Evolutionary conservation across 176 grass and related monocot species (phyloP), one percentile per base, ranked within the genome.

Genomic region (Musa troglodytarum): DNA sequence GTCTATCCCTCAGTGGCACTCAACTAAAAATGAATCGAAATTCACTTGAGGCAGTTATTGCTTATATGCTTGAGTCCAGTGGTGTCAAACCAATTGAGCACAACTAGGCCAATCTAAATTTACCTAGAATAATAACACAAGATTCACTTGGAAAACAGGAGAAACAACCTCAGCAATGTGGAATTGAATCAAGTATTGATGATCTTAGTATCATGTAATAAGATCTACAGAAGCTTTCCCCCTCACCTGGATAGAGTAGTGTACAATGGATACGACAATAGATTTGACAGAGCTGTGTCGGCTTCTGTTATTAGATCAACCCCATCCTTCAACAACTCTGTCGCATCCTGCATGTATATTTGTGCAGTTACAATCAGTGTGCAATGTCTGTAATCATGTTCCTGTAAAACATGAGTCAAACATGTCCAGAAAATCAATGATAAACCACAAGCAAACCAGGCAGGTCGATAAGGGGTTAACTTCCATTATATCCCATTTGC

Each of bases 301-400:
- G 87, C 89, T 69, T 92, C 92, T 56, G 89, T 87, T 82, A 96
- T 84, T 78, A 96, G 76, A 82, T 96, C 89, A 82, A 96, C 88
- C 56, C 87, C 84, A 69, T 96, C 92, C 80, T 89, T 96, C 69
- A 96, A 78, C 71, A 96, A 83, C 56, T 92, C 89, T 1, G 87
- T 84, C 34, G 87, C 92, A 81, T 96, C 92, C 92, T 96, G 85
- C 25, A 20, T 11, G 84, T 54, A 71, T 23, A 43, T 57, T 57
- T 64, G 25, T 19, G 6, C 57, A 62, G 20, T 5, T 9, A 62
- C 2, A 9, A 19, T 6, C 15, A 62, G 17, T n/a, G 20, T 62
- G 57, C 57, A 62, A 62, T n/a, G 20, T 17, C 6, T 62, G 17
- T 17, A 19, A n/a, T 62, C 20, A 8, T 8, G 13, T 62, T 62